A percentile compares a stretch with the other conserved stretches of the same genome.
Evolutionary conservation across 1,284 basidiomycete species (phyloP).

Genomic region (Xanthoconium separans): DNA sequence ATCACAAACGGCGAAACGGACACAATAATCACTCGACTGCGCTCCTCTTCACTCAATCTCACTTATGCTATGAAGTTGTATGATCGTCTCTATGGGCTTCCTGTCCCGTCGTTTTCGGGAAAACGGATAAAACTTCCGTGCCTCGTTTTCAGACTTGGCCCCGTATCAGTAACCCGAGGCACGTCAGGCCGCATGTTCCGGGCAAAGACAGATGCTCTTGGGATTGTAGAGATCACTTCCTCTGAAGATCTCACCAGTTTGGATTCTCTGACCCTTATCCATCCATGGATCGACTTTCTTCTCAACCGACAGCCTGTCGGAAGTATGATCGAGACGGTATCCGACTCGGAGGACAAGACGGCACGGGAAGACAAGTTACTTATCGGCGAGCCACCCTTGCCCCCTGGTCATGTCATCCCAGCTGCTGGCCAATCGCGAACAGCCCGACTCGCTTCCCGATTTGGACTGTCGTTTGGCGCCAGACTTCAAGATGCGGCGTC

Average conservation of each 20-base stretch:
- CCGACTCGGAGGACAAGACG: too few species aligned
- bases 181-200: neutral
- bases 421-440: too few species aligned
- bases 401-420: too few species aligned
- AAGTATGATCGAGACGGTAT: neutral
- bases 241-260: neutral
- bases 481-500: too few species aligned
- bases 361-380: too few species aligned
- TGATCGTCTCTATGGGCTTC: neutral
- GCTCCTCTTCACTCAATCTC: too few species aligned
- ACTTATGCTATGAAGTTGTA: too few species aligned
- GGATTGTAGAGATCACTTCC: neutral
- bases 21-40: too few species aligned
- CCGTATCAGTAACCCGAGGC: neutral
- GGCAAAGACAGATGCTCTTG: neutral
- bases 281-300: neutral
- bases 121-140: constrained; percentile 7
- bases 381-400: too few species aligned
- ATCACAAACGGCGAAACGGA: too few species aligned
- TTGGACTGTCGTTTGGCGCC: too few species aligned
- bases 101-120: neutral
- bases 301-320: neutral
- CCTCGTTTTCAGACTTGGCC: constrained; percentile 4
- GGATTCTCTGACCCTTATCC: neutral
- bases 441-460: too few species aligned